Evolutionary conservation across 2,329 filamentous ascomycete genomes (phyloP), one percentile per base, ranked within the genome.

Genomic region (Ceratocystiopsis sp.): DNA sequence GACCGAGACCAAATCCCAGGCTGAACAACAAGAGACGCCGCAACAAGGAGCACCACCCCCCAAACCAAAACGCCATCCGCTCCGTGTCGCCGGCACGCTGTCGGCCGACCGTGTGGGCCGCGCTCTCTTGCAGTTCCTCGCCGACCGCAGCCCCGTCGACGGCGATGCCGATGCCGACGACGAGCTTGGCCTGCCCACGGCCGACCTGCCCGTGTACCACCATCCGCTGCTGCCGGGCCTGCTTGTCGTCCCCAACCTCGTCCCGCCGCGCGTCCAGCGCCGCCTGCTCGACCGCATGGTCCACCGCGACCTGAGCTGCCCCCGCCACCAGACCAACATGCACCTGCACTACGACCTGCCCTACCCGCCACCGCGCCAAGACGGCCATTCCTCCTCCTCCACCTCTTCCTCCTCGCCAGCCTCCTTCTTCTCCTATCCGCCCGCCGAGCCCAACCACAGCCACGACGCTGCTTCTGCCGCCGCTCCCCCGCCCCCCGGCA

Each of bases 281-380:
- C 61, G 65, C 35, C 67, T 96, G 3, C 68, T 96, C 6, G 74
- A 75, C 38, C 75, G 73, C 43, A 70, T 94, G 48, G 66, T 95
- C 29, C 59, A 61, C 49, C 53, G 63, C 38, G 80, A 89, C 57
- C 69, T 91, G 14, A 75, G 75, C 46, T 69, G 81, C 50, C 74
- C 77, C 3, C 57, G 64, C 4, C 86, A 96, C 57, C 73, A 82
- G 54, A 96, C 87, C 42, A 98, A 96, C 59, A 65, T 96, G 43
- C 59, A 61, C 37, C 57, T 56, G 3, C 58, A 61, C 49, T 59
- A 54, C 48, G 39, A 56, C 35, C 48, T 61, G 35, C 58, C 59
- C 16, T 60, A 61, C 33, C 56, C 55, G 0, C 16, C 42, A 10
- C 50, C 18, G 11, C 11, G n/a, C n/a, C n/a, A n/a, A n/a, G 6